Evolutionary conservation across 371 early-diverging fungal species (phyloP).

Genomic region (Spraguea lophii): DNA sequence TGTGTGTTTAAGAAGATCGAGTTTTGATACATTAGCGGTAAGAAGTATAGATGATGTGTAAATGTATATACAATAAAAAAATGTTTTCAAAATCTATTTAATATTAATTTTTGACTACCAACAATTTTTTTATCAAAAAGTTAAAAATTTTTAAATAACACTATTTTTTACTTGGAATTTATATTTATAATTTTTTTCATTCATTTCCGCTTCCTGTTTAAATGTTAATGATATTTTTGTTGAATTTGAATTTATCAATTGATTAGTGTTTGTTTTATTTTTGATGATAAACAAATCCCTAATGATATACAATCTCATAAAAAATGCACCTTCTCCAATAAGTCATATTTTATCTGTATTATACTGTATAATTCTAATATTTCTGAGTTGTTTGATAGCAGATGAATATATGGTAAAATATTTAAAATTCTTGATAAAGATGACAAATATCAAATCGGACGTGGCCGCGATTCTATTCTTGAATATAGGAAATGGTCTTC

Average conservation of each 20-base stretch:
- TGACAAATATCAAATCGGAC: neutral
- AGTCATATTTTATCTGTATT: neutral
- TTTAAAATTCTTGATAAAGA: neutral
- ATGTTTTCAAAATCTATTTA: no score
- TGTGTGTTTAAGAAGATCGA: conserved; percentile 40
- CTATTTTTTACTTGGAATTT: no score
- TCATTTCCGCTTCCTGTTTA: no score
- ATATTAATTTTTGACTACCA: no score
- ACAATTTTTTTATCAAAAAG: no score
- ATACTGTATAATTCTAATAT: neutral
- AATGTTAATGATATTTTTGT: no score
- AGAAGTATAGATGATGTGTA: conserved; percentile 43
- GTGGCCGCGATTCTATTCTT: conserved; percentile 2
- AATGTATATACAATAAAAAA: conserved; percentile 4
- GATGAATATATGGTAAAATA: conserved; percentile 2
- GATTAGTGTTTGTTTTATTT: no score
- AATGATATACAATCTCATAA: no score
- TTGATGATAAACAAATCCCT: no score
- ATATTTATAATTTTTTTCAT: no score
- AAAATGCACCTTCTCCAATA: neutral
- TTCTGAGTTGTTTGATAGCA: neutral
- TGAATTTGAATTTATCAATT: no score
- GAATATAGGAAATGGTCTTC: conserved; percentile 5
- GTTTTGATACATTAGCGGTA: conserved; percentile 46
- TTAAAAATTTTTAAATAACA: no score